A percentile compares a stretch with the other conserved stretches of the same genome.
Evolutionary conservation across 305 asterid species (phyloP).

Genomic region (Rubia tinctorum): DNA sequence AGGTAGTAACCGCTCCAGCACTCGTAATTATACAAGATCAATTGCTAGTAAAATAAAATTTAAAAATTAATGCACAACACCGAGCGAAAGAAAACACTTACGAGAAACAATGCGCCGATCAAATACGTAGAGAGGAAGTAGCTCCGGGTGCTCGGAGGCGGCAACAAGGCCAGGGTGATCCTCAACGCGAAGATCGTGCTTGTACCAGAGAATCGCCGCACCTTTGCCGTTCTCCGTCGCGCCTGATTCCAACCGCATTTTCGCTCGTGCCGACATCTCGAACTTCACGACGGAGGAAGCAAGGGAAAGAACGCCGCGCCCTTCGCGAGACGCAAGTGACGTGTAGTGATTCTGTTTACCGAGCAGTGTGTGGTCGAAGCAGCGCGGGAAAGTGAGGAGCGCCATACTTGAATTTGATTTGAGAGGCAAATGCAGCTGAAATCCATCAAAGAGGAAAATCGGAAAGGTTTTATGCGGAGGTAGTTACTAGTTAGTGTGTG

Average conservation of each 20-base stretch:
- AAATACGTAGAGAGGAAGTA: slow-evolving; percentile 75
- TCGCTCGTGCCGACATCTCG: slow-evolving; percentile 3
- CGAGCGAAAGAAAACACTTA: slow-evolving; percentile 14
- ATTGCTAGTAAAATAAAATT: not conserved
- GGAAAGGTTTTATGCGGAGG: slow-evolving; percentile 15
- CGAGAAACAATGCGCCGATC: slow-evolving; percentile 85
- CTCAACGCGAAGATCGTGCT: slow-evolving; percentile 82
- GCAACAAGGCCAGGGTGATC: slow-evolving; percentile 77
- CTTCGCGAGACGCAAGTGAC: slow-evolving; percentile 7
- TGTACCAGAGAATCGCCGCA: slow-evolving; percentile 79
- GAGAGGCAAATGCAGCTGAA: slow-evolving; percentile 14
- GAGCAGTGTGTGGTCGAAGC: slow-evolving; percentile 25
- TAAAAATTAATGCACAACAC: not conserved
- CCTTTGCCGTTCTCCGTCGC: slow-evolving; percentile 29
- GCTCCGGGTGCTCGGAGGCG: slow-evolving; percentile 48
- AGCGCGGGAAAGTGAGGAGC: slow-evolving; percentile 36
- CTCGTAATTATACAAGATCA: not conserved
- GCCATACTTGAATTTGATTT: slow-evolving; percentile 27
- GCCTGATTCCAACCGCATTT: slow-evolving; percentile 32
- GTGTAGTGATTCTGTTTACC: slow-evolving; percentile 21
- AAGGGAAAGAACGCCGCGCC: slow-evolving; percentile 15
- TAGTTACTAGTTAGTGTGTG: slow-evolving; percentile 3
- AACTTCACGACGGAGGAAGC: slow-evolving; percentile 28
- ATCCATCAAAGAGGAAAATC: slow-evolving; percentile 35
- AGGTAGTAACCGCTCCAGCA: not conserved